Conservation (phyloP, 169 alveolate genomes). For the Cystoisospora suis region DNA sequence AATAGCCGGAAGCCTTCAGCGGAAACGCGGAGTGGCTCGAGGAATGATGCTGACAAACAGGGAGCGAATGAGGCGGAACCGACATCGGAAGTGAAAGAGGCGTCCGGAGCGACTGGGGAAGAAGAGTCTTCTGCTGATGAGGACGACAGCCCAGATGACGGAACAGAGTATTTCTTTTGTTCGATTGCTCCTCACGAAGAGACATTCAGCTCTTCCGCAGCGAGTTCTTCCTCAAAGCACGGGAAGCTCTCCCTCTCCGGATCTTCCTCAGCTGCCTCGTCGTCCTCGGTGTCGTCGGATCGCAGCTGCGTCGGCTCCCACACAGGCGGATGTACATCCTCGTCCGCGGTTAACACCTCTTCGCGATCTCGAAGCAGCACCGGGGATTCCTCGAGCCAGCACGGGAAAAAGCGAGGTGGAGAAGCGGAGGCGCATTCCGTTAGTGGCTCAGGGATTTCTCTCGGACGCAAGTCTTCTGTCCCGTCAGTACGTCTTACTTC, state of each 20-base stretch:
- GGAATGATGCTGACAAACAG: background rate
- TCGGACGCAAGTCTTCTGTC: no score
- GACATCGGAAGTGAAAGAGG: background rate
- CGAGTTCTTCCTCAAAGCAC: background rate
- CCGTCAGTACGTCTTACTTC: no score
- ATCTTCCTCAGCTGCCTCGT: background rate
- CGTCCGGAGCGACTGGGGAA: background rate
- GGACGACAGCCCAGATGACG: no score
- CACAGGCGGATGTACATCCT: background rate
- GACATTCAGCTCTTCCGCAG: background rate
- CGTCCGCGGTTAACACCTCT: no score
- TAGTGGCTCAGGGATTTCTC: no score
- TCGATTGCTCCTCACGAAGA: background rate
- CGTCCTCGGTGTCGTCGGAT: background rate
- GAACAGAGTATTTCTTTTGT: background rate
- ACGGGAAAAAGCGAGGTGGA: no score
- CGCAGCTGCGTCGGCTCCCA: background rate
- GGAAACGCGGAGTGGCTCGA: background rate
- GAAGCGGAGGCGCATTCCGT: no score
- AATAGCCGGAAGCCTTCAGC: background rate
- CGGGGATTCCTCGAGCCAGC: no score
- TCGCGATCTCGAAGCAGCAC: no score
- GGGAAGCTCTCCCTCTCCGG: background rate
- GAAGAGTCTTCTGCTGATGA: no score
- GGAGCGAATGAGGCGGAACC: background rate